phyloP scores from a whole-genome alignment of 306 rosid genomes.

The Delonix regia region DNA sequence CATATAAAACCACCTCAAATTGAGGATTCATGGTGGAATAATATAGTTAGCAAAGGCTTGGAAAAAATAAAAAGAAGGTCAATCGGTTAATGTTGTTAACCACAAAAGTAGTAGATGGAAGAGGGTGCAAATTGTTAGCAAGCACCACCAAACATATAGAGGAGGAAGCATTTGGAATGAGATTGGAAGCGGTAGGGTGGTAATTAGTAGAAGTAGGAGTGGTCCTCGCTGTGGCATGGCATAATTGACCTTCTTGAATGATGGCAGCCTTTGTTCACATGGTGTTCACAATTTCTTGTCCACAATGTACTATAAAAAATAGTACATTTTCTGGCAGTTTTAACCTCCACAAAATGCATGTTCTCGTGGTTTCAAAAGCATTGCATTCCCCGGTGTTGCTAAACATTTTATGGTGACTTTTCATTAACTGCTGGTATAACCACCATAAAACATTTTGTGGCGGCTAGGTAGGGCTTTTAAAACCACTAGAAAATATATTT shows the following conservation, averaged over 20 bases:
- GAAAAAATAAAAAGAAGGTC: neutral
- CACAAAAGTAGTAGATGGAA: constrained; percentile 51
- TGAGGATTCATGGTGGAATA: neutral
- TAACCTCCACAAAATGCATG: no score
- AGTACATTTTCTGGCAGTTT: no score
- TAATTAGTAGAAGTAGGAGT: constrained; percentile 3
- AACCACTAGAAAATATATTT: no score
- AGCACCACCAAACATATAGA: neutral
- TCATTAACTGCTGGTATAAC: no score
- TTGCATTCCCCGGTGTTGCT: no score
- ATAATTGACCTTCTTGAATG: constrained; percentile 99
- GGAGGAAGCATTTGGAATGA: constrained; percentile 39
- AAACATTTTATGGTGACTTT: no score
- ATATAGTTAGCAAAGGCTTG: no score
- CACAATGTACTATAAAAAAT: no score
- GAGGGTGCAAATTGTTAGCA: constrained; percentile 48
- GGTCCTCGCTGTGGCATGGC: constrained; percentile 64
- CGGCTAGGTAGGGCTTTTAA: no score
- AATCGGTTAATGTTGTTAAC: constrained; percentile 62
- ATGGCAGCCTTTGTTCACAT: constrained; percentile 97
- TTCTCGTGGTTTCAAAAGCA: no score
- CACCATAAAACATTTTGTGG: no score
- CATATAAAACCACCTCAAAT: neutral
- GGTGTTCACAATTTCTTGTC: constrained; percentile 96
- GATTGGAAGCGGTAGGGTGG: constrained; percentile 23